These are phyloP conservation scores for Suillus hirtellus DNA, from an alignment of 768 basidiomycete species.

Conservation along the genomic window DNA sequence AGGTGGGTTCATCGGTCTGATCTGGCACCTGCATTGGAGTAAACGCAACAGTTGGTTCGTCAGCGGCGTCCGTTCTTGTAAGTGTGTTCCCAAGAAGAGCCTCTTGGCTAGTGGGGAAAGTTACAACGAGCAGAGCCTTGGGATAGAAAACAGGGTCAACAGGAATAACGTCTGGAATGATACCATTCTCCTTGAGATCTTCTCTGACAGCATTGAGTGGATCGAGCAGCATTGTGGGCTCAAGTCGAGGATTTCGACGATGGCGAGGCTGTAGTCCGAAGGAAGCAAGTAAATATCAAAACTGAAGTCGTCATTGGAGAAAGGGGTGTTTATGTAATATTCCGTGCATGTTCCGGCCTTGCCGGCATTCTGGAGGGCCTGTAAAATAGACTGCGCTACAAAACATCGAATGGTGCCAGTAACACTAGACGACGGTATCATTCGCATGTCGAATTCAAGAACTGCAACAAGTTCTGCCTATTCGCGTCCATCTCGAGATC, in stretches of 20 bases:
- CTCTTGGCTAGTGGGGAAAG: constrained; percentile 33
- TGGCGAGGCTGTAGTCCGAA: not conserved
- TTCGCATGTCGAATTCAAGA: constrained; percentile 53
- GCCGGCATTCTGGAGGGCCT: not conserved
- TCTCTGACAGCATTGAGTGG: constrained; percentile 25
- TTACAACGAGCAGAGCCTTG: constrained; percentile 28
- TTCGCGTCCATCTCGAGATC: constrained; percentile 61
- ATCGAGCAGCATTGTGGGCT: constrained; percentile 18
- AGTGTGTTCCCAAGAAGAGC: constrained; percentile 40
- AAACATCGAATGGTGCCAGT: not conserved
- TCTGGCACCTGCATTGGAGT: constrained; percentile 41
- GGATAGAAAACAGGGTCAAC: constrained; percentile 26
- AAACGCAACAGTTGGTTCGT: constrained; percentile 53
- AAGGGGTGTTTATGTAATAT: constrained; percentile 5
- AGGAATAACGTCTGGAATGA: constrained; percentile 34
- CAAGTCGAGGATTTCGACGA: not conserved
- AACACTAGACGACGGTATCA: constrained; percentile 12
- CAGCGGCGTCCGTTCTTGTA: constrained; percentile 38
- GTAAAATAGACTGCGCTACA: not conserved
- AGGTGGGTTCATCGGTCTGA: constrained; percentile 36
- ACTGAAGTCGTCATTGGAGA: not conserved
- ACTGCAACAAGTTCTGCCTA: constrained; percentile 50
- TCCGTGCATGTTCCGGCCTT: not conserved
- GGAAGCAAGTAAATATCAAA: not conserved
- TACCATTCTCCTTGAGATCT: constrained; percentile 19